Base-by-base conservation (phyloP, 1,284 basidiomycete genomes). In the Trametes sp. region DNA sequence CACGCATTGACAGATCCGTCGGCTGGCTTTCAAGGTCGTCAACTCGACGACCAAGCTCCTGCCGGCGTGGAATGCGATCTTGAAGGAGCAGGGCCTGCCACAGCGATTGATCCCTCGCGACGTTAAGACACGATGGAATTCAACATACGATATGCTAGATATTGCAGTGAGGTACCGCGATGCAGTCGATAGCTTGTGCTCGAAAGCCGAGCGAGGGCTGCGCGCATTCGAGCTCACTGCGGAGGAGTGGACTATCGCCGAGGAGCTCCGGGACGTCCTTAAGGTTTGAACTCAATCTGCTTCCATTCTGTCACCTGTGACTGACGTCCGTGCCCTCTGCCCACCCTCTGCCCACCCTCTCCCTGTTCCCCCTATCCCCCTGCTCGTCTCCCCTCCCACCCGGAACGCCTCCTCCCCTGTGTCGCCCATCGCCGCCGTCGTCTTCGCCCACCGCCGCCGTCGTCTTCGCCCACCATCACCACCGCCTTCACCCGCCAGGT, bases 21-120 rank as follows among this genome's bases (percentile, higher is more conserved):
- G 74, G 50, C 38, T 76, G 3, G 59, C 74, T 2, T 75, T 65
- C 64, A 72, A 70, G 31, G 73, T 74, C n/a, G 69, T 74, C 14
- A 51, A 76, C 66, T 80, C 75, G 0, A 72, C 70, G 0, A 81
- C 77, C 2, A 63, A 70, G 14, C 58, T 77, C 9, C 70, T 78
- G 0, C 77, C 76, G 0, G 61, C 55, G 0, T 80, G 78, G 78
- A 41, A 69, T 0, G 28, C 41, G 1, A 46, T 59, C 2, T 24
- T 76, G 3, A 41, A 63, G 0, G 46, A 49, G 2, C 6, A 48
- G 23, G n/a, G 28, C 23, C 42, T 76, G 11, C 11, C 31, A 0
- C 23, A 60, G 0, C 46, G 59, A 1, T 61, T 70, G 3, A 72
- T 79, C 35, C 77, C 67, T 2, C 60, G 58, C 10, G 67, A 67